phyloP scores from a whole-genome alignment of 1,139 yeast species.

The Dujonia santamariae region DNA sequence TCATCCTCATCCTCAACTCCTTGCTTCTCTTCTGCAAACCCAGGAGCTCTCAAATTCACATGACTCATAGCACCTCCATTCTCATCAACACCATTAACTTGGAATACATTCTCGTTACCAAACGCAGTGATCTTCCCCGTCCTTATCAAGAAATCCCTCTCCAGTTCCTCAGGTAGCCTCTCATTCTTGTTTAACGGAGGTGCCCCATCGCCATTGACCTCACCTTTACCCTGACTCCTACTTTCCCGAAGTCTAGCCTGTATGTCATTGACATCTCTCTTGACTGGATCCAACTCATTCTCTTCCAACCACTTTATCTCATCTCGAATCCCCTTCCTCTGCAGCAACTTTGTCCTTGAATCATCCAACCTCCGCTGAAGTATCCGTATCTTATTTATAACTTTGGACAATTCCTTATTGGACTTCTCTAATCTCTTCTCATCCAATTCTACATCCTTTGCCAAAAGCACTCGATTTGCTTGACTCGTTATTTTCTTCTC shows the following conservation, averaged over 20 bases:
- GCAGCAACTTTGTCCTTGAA: slow-evolving; percentile 65
- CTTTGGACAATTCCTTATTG: slow-evolving; percentile 40
- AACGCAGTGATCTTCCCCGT: slow-evolving; percentile 96
- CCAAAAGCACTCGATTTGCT: slow-evolving; percentile 61
- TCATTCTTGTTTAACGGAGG: slow-evolving; percentile 14
- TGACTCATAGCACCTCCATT: slow-evolving; percentile 23
- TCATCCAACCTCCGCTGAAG: slow-evolving; percentile 49
- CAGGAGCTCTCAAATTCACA: slow-evolving; percentile 36
- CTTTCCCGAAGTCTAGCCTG: slow-evolving; percentile 44
- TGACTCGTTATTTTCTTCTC: slow-evolving; percentile 67
- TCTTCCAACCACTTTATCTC: slow-evolving; percentile 54
- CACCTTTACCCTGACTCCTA: slow-evolving; percentile 20
- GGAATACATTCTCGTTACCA: slow-evolving; percentile 65
- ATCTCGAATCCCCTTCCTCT: slow-evolving; percentile 49
- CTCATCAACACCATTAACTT: slow-evolving; percentile 16
- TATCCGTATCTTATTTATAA: slow-evolving; percentile 38
- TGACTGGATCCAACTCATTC: slow-evolving; percentile 51
- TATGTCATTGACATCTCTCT: slow-evolving; percentile 67
- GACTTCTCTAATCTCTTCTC: slow-evolving; percentile 70
- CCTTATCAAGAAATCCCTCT: slow-evolving; percentile 75
- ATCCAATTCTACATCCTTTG: slow-evolving; percentile 72
- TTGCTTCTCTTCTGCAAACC: slow-evolving; percentile 20
- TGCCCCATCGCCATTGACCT: slow-evolving; percentile 15
- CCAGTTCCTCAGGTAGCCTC: slow-evolving; percentile 64
- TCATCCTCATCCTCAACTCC: slow-evolving; percentile 10